A percentile compares a stretch with the other conserved stretches of the same genome.
Conservation (phyloP, 257 asterid species). For the Solanum pinnatisectum region DNA sequence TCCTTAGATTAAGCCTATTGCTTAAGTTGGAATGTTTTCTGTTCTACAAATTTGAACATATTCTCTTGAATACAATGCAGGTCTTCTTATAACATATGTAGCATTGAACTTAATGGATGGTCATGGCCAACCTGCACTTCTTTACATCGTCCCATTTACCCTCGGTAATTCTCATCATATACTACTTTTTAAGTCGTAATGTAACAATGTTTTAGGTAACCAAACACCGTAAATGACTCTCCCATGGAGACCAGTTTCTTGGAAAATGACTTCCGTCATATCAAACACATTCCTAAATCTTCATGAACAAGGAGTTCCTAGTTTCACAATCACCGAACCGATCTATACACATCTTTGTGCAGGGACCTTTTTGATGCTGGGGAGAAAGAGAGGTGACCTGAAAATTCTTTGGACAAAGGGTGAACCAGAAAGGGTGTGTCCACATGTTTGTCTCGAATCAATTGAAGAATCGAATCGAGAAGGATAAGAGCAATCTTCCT, state of each 20-base stretch:
- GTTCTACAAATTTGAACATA: background rate
- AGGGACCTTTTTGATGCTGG: conserved; percentile 67
- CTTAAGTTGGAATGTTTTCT: background rate
- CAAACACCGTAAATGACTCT: background rate
- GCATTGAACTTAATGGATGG: conserved; percentile 93
- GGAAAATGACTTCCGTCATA: background rate
- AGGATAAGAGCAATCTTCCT: background rate
- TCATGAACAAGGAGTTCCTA: background rate
- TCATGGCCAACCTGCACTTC: conserved; percentile 92
- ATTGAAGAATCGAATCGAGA: conserved; percentile 25
- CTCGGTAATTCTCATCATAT: conserved; percentile 38
- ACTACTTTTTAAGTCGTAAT: background rate
- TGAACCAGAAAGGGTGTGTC: conserved; percentile 71
- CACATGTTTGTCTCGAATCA: conserved; percentile 59
- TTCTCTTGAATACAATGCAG: conserved; percentile 18
- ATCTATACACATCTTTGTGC: background rate
- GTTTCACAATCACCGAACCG: background rate
- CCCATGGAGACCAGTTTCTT: background rate
- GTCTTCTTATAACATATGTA: conserved; percentile 69
- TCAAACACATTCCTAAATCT: background rate
- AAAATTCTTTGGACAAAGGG: conserved; percentile 59
- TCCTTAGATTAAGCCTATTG: background rate
- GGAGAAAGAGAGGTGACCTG: conserved; percentile 64
- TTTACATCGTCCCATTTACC: conserved; percentile 79
- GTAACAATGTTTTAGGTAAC: background rate